phyloP scores from a whole-genome alignment of 163 green algal genomes.

The Chlamydomonas reinhardtii region DNA sequence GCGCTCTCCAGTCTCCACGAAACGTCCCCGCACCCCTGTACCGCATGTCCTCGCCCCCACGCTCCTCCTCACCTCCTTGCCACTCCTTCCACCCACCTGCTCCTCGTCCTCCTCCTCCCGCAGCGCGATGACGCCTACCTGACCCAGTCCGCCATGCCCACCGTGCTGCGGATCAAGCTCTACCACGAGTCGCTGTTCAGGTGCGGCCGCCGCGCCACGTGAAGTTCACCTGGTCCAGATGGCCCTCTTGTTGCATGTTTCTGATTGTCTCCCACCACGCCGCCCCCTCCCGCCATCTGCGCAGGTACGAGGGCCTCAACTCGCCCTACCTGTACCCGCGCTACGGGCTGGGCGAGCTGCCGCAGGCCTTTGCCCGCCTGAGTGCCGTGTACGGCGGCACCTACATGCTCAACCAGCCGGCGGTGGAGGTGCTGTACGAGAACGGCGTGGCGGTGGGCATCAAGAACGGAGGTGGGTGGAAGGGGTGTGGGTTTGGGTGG shows the following conservation, averaged over 20 bases:
- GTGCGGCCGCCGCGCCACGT: constrained; percentile 6
- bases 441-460: constrained; percentile 88
- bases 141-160: constrained; percentile 79
- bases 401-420: constrained; percentile 98
- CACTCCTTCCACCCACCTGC: not conserved
- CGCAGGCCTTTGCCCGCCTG: constrained; percentile 95
- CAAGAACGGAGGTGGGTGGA: constrained; percentile 81
- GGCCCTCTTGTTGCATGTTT: too few species aligned
- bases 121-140: constrained; percentile 85
- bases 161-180: constrained; percentile 93
- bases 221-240: too few species aligned
- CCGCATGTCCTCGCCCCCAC: constrained; percentile 52
- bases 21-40: too few species aligned
- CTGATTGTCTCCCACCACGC: not conserved
- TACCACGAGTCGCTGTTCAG: constrained; percentile 96
- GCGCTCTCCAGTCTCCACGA: too few species aligned
- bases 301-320: constrained; percentile 89
- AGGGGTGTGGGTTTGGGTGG: constrained; percentile 69
- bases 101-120: too few species aligned
- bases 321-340: constrained; percentile 99
- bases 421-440: constrained; percentile 87
- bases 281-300: not conserved
- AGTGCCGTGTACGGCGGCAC: constrained; percentile 97
- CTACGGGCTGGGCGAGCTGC: constrained; percentile 97
- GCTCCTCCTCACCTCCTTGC: too few species aligned